Percentiles rank a stretch among this genome's conserved stretches.
phyloP scores from a whole-genome alignment of 164 flowering plant genomes.

The Santalum album region DNA sequence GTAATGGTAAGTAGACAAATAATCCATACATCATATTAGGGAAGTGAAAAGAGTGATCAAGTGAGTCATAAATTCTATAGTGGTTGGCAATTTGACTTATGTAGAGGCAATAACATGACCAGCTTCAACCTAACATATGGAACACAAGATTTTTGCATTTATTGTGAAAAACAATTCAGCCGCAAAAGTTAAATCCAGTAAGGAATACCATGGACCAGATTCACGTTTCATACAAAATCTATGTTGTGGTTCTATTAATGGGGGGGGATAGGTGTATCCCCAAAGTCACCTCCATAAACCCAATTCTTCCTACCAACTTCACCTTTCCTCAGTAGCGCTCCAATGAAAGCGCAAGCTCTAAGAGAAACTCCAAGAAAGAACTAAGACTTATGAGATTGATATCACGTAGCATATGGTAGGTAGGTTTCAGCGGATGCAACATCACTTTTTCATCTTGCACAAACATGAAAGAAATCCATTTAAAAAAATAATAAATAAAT shows the following conservation, averaged over 20 bases:
- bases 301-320: conserved; percentile 62
- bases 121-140: conserved; percentile 74
- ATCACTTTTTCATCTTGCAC: background rate
- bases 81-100: conserved; percentile 61
- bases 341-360: conserved; percentile 6
- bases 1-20: background rate
- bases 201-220: conserved; percentile 65
- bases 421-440: background rate
- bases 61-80: conserved; percentile 32
- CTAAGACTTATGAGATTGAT: background rate
- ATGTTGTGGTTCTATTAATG: conserved; percentile 56
- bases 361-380: background rate
- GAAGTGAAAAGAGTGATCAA: conserved; percentile 27
- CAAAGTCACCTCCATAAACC: conserved; percentile 99
- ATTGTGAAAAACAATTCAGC: conserved; percentile 64
- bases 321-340: conserved; percentile 68
- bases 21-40: background rate
- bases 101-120: conserved; percentile 74
- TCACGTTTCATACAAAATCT: conserved; percentile 44
- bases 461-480: too few species aligned
- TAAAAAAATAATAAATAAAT: background rate
- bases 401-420: background rate
- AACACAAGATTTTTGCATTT: conserved; percentile 36
- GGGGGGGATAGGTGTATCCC: conserved; percentile 76
- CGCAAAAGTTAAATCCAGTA: conserved; percentile 46